Percentiles rank a stretch among this genome's conserved stretches.
phyloP scores from a whole-genome alignment of 1,284 basidiomycete genomes.

The Heterobasidion irregulare region DNA sequence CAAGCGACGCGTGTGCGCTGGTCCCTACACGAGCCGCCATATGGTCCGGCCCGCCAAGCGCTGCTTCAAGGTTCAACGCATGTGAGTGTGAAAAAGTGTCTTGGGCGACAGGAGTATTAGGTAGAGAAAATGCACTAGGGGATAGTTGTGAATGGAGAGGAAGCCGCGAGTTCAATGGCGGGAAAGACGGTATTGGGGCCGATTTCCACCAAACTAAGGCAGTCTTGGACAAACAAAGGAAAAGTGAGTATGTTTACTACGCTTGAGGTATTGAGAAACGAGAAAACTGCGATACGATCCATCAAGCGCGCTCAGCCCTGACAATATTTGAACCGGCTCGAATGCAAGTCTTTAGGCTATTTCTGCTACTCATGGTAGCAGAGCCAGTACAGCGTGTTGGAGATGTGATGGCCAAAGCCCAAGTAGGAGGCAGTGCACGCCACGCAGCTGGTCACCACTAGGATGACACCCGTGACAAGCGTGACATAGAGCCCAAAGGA shows the following conservation, averaged over 20 bases:
- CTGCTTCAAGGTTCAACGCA: constrained; percentile 60
- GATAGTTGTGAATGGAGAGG: constrained; percentile 61
- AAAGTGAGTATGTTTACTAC: constrained; percentile 3
- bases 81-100: constrained; percentile 74
- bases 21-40: constrained; percentile 70
- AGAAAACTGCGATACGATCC: background rate
- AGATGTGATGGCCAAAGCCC: too few relatives aligned
- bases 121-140: constrained; percentile 58
- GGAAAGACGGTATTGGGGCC: constrained; percentile 53
- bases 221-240: constrained; percentile 31
- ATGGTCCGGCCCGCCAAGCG: constrained; percentile 66
- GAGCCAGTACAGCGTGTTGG: too few relatives aligned
- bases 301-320: background rate
- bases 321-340: background rate
- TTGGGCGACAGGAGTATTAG: constrained; percentile 68
- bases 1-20: constrained; percentile 55
- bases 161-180: constrained; percentile 55
- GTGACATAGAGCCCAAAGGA: background rate
- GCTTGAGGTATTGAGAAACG: background rate
- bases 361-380: too few relatives aligned
- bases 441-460: background rate
- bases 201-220: constrained; percentile 81
- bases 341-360: too few relatives aligned
- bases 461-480: background rate
- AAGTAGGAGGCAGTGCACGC: too few relatives aligned